Conservation (phyloP, 2,329 filamentous ascomycete species). For the Anthostomella pinea region DNA sequence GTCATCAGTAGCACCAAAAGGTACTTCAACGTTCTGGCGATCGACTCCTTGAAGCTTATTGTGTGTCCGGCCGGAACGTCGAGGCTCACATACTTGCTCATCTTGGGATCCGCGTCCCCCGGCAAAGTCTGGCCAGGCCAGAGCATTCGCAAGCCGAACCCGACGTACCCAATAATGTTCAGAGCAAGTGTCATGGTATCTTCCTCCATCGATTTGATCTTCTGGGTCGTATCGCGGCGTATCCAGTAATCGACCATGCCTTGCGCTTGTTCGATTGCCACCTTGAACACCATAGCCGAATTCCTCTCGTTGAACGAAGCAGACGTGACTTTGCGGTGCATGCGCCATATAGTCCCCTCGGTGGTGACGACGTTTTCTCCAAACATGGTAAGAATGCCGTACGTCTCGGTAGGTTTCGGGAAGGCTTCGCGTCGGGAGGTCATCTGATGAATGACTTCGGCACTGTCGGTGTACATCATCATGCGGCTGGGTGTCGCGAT, state of each 20-base stretch:
- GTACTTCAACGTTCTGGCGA: slow-evolving; percentile 59
- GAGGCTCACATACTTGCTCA: slow-evolving; percentile 45
- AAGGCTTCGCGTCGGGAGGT: slow-evolving; percentile 66
- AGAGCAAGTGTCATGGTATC: slow-evolving; percentile 64
- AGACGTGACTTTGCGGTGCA: slow-evolving; percentile 69
- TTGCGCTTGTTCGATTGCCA: slow-evolving; percentile 60
- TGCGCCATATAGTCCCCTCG: slow-evolving; percentile 67
- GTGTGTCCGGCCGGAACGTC: slow-evolving; percentile 51
- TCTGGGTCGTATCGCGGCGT: slow-evolving; percentile 36
- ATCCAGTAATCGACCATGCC: slow-evolving; percentile 61
- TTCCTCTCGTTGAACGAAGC: slow-evolving; percentile 77
- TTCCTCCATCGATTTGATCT: slow-evolving; percentile 54
- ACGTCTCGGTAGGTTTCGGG: slow-evolving; percentile 63
- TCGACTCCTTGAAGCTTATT: slow-evolving; percentile 63
- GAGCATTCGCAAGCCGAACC: slow-evolving; percentile 63
- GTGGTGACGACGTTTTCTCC: slow-evolving; percentile 70
- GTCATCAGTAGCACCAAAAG: slow-evolving; percentile 61
- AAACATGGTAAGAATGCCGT: slow-evolving; percentile 60
- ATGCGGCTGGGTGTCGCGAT: slow-evolving; percentile 55
- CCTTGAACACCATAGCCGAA: slow-evolving; percentile 62
- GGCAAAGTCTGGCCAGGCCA: slow-evolving; percentile 61
- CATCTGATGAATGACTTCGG: slow-evolving; percentile 65
- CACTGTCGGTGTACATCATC: slow-evolving; percentile 56
- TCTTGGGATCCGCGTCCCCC: slow-evolving; percentile 39
- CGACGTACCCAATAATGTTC: slow-evolving; percentile 62